Evolutionary conservation across 345 rosid species (phyloP), one percentile per base, ranked within the genome.

Genomic region (Toxicodendron radicans): DNA sequence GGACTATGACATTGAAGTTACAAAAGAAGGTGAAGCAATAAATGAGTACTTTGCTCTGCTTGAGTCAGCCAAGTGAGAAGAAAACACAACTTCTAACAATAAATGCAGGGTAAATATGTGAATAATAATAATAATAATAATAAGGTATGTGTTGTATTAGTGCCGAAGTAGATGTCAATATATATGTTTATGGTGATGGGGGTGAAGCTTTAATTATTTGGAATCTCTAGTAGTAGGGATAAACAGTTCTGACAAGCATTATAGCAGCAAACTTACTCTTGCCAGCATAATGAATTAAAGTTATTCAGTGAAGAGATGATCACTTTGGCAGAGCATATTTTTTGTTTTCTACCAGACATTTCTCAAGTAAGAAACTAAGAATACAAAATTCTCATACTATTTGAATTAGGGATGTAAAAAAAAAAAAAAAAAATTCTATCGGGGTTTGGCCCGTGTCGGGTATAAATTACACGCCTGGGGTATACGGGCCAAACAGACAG

Each of bases 1-100:
- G 0, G 97, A 91, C 81, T 95, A 91, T 52, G 97, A 92, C 74
- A 87, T 87, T 64, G 93, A 90, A 69, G 86, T 92, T 58, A 77
- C 84, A 1, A 79, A 46, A 80, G 98, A 91, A 83, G 94, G 97
- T 2, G 97, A 85, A 72, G 91, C 93, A 64, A 85, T 89, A 71
- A 80, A 76, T 10, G 90, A 93, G 80, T 93, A 91, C 80, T 69
- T 91, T 60, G 80, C 83, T 58, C 65, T 91, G 86, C 65, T 93
- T 41, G 87, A 82, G 73, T 84, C 91, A 27, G 78, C 84, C 9
- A 38, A 49, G 20, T 58, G 49, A 78, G 52, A 32, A 66, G 33
- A 46, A 58, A 16, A 46, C 10, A 23, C 7, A 23, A 46, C 33
- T 9, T 11, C 10, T 7, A 54, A 24, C 20, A 58, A 48, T 27